Base-by-base conservation (phyloP, 768 basidiomycete species). In the Tricholoma sp. region DNA sequence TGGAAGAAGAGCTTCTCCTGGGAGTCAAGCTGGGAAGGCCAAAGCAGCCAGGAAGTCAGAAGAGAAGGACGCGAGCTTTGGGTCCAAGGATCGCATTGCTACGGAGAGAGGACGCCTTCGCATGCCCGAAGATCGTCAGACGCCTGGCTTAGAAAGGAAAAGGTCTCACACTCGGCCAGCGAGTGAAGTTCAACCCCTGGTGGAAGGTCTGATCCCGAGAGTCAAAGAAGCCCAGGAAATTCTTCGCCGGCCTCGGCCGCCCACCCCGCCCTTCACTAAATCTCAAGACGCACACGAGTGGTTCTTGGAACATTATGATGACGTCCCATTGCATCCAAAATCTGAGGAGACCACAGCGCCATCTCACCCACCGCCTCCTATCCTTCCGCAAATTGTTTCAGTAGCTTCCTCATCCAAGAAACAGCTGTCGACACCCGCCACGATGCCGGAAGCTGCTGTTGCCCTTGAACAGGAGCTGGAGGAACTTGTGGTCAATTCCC, bases 211-310 rank as follows among this genome's bases (percentile, higher is more conserved):
- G 27, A 50, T 39, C 14, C 31, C 50, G 2, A 60, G 56, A 45
- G 12, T 50, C 54, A 67, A 65, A 57, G 51, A 56, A 8, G 59
- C 43, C 12, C 47, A 50, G 8, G 47, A 47, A 14, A 47, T 54
- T 52, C 46, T 19, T 6, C 49, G 35, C 21, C 35, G 51, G 29
- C 39, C 59, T 12, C 59, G 50, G 46, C 37, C 54, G 24, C 54
- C 56, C 34, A 49, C 57, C 41, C 52, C 57, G 43, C 54, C 59
- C 34, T 65, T 65, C 27, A 53, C 59, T n/a, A 67, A 74, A 50
- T 72, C 79, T 29, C 76, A 80, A 58, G 84, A 86, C 63, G 72
- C 83, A 1, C 80, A 86, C 63, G 82, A 84, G 63, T 84, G 83
- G 82, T 70, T 84, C 54, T 64, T 83, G 59, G 79, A 84, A 64